These are phyloP conservation scores for Globisporangium nagaii DNA, from an alignment of 352 stramenopile genomes.

Conservation along the genomic window DNA sequence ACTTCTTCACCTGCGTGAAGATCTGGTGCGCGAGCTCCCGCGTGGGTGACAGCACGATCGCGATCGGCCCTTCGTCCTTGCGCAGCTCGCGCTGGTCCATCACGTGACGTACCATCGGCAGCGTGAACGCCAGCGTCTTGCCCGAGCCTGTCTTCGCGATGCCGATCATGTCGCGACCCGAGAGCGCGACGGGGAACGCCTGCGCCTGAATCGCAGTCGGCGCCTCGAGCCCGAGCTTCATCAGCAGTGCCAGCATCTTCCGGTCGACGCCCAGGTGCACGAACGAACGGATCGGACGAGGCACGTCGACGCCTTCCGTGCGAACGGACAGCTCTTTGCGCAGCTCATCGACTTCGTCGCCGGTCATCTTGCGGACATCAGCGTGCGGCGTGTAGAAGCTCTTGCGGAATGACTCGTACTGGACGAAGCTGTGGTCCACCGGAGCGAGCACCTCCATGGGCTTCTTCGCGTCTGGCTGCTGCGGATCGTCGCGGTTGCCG, in stretches of 20 bases:
- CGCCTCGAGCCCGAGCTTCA: slow-evolving; percentile 67
- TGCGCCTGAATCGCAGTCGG: slow-evolving; percentile 81
- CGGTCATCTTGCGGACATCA: slow-evolving; percentile 29
- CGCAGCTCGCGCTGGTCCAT: slow-evolving; percentile 83
- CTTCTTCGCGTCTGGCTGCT: slow-evolving; percentile 43
- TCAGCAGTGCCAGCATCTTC: slow-evolving; percentile 60
- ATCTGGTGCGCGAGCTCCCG: slow-evolving; percentile 84
- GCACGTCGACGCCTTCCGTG: slow-evolving; percentile 42
- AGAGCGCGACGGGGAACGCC: slow-evolving; percentile 77
- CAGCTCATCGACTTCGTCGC: slow-evolving; percentile 30
- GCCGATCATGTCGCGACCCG: slow-evolving; percentile 70
- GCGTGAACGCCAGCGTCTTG: slow-evolving; percentile 97
- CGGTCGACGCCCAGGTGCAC: slow-evolving; percentile 63
- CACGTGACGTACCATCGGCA: slow-evolving; percentile 90
- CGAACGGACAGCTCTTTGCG: slow-evolving; percentile 41
- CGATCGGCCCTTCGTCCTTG: slow-evolving; percentile 74
- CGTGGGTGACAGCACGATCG: slow-evolving; percentile 72
- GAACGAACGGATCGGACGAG: slow-evolving; percentile 70
- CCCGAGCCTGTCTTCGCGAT: slow-evolving; percentile 96
- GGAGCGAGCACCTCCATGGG: slow-evolving; percentile 71
- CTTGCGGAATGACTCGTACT: slow-evolving; percentile 84
- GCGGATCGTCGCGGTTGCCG: slow-evolving; percentile 16
- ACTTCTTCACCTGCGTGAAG: slow-evolving; percentile 80
- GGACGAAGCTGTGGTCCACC: slow-evolving; percentile 57
- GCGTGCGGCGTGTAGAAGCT: slow-evolving; percentile 58